A percentile compares a stretch with the other conserved stretches of the same genome.
Conservation (phyloP, 306 rosid genomes). For the Benincasa hispida region DNA sequence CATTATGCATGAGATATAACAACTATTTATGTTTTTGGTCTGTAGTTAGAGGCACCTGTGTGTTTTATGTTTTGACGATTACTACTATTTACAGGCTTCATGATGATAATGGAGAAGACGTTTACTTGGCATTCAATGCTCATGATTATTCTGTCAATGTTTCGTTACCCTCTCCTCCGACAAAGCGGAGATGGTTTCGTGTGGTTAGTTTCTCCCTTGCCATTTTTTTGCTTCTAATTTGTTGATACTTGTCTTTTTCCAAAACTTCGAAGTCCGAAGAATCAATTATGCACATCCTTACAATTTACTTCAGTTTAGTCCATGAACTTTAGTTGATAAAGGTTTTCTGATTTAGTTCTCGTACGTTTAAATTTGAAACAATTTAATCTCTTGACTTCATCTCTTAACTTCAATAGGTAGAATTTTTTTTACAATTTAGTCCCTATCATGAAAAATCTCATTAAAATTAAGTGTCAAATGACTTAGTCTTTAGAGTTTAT, state of each 20-base stretch:
- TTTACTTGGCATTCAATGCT: conserved; percentile 86
- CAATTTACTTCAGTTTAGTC: no score
- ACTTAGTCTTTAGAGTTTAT: no score
- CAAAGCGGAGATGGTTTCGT: conserved; percentile 58
- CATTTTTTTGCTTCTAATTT: background rate
- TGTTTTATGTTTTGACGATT: background rate
- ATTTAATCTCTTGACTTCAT: no score
- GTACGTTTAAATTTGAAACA: no score
- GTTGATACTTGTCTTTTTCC: background rate
- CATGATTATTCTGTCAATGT: conserved; percentile 48
- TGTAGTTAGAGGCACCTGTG: background rate
- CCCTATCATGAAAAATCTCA: no score
- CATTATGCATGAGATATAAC: background rate
- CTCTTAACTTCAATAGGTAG: no score
- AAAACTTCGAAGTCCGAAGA: background rate
- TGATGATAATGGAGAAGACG: conserved; percentile 54
- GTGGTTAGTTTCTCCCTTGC: conserved; percentile 48
- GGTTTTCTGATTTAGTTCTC: no score
- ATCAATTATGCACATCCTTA: background rate
- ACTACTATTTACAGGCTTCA: conserved; percentile 41
- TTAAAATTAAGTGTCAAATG: no score
- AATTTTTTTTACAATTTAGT: no score
- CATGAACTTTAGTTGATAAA: no score
- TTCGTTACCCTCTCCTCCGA: conserved; percentile 51
- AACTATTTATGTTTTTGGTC: no score